A percentile compares a stretch with the other conserved stretches of the same genome.
phyloP scores from a whole-genome alignment of 2,329 filamentous ascomycete genomes.

The Aspergillus thermomutatus region DNA sequence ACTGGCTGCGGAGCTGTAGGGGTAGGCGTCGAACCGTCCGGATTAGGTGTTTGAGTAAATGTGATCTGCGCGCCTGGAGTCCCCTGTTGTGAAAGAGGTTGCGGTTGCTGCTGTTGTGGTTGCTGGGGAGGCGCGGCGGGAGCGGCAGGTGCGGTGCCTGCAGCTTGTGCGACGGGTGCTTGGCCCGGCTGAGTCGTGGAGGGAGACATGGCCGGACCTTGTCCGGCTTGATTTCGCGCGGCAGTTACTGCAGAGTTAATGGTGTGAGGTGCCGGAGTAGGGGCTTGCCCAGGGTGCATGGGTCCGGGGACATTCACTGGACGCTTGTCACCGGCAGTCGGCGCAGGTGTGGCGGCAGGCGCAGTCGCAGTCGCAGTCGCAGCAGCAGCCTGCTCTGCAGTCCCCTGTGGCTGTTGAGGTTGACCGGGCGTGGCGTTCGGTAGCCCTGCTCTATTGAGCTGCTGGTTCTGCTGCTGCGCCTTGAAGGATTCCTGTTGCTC shows the following conservation, averaged over 20 bases:
- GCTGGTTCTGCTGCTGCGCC: conserved; percentile 31
- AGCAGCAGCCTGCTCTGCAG: conserved; percentile 17
- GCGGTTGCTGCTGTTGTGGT: conserved; percentile 22
- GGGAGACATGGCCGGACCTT: conserved; percentile 36
- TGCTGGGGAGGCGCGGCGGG: conserved; percentile 19
- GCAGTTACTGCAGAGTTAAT: conserved; percentile 49
- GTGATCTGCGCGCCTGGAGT: conserved; percentile 25
- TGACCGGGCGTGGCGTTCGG: conserved; percentile 9
- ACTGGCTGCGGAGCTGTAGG: conserved; percentile 27
- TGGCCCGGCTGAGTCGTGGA: conserved; percentile 33
- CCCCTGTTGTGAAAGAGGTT: conserved; percentile 28
- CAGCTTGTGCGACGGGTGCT: conserved; percentile 26
- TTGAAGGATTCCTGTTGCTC: conserved; percentile 47
- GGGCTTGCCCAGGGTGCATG: conserved; percentile 32
- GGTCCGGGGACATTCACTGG: conserved; percentile 24
- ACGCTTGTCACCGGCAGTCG: conserved; percentile 14
- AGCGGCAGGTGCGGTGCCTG: conserved; percentile 21
- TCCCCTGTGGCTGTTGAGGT: conserved; percentile 11
- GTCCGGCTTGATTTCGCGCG: conserved; percentile 39
- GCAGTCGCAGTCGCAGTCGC: conserved; percentile 17
- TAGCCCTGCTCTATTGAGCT: conserved; percentile 21
- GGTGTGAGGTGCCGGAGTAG: conserved; percentile 42
- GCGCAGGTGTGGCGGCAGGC: conserved; percentile 8
- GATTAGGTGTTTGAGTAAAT: conserved; percentile 29
- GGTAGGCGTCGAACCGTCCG: conserved; percentile 32